Evolutionary conservation across 257 asterid species (phyloP), one percentile per base, ranked within the genome.

Genomic region (Thymus mandschuricus): DNA sequence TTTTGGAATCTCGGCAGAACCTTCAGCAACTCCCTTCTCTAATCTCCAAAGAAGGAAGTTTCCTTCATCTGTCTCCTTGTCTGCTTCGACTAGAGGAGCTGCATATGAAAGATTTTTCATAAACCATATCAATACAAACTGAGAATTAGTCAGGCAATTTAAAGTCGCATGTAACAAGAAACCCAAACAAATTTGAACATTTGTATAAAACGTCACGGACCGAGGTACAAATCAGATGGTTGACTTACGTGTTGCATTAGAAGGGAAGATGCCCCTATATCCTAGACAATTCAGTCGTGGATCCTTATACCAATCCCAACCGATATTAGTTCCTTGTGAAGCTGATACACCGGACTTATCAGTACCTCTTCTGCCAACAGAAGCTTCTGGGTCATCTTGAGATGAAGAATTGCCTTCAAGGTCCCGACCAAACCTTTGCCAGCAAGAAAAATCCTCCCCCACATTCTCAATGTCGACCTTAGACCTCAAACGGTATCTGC

Each of bases 21-120:
- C 98, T 84, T 91, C 97, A 1, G 98, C 97, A 56, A 93, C 85
- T 71, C 98, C 97, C 76, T 87, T 85, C 86, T 87, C 97, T 79
- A 91, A 79, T 82, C 98, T 91, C 97, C 96, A 91, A 51, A 85
- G 86, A 84, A 87, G 82, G 81, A 63, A 93, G 65, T 89, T 87
- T 4, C 81, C 88, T 85, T 91, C 98, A 38, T 76, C 86, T 0
- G 96, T 86, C 81, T 88, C 91, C 81, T 89, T 82, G 71, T 87
- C 91, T 5, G 82, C 90, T 79, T 91, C 98, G 60, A 93, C 94
- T 67, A 89, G 79, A 46, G 97, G 98, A 28, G 98, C 98, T 93
- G 94, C 79, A 77, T 68, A 66, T 71, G 68, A 55, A 40, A 27
- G 45, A 45, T 46, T 10, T 6, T 43, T 2, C 40, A 33, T 43